These are phyloP conservation scores for Crithidia thermophila DNA, from an alignment of 208 protist genomes.

Conservation along the genomic window DNA sequence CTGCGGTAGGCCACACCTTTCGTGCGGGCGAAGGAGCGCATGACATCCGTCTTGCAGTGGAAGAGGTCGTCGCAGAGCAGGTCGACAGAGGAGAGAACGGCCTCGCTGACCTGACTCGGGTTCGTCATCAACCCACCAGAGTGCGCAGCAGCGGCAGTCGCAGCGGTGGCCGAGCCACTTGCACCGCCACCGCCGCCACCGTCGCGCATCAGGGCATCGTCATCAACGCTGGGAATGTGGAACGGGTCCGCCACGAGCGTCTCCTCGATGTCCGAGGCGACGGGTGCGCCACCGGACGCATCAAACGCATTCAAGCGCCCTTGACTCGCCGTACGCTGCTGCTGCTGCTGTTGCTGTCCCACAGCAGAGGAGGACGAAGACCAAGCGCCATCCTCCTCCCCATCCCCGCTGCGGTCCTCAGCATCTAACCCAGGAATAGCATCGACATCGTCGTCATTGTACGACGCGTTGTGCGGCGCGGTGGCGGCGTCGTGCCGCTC, in stretches of 20 bases:
- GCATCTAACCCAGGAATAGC: too few species aligned
- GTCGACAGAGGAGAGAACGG: constrained; percentile 71
- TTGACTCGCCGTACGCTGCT: background rate
- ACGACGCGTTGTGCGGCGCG: too few species aligned
- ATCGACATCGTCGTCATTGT: too few species aligned
- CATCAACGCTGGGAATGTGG: constrained; percentile 34
- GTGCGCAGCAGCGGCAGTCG: background rate
- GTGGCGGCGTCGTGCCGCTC: background rate
- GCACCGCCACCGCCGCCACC: constrained; percentile 31
- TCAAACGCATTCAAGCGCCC: background rate
- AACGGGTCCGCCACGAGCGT: constrained; percentile 30
- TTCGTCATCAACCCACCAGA: background rate
- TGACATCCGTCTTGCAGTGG: constrained; percentile 83
- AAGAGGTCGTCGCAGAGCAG: constrained; percentile 90
- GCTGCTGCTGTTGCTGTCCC: background rate
- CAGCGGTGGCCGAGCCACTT: constrained; percentile 1
- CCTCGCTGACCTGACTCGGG: constrained; percentile 34
- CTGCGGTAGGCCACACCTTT: constrained; percentile 39
- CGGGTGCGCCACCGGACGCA: background rate
- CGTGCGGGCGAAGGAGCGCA: constrained; percentile 78
- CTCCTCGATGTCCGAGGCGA: background rate
- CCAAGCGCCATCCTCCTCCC: background rate
- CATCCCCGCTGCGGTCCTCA: background rate
- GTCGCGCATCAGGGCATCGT: constrained; percentile 35
- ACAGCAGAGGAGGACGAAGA: background rate